Evolutionary conservation across 2,329 filamentous ascomycete species (phyloP), one percentile per base, ranked within the genome.

Genomic region (Botrytis aclada): DNA sequence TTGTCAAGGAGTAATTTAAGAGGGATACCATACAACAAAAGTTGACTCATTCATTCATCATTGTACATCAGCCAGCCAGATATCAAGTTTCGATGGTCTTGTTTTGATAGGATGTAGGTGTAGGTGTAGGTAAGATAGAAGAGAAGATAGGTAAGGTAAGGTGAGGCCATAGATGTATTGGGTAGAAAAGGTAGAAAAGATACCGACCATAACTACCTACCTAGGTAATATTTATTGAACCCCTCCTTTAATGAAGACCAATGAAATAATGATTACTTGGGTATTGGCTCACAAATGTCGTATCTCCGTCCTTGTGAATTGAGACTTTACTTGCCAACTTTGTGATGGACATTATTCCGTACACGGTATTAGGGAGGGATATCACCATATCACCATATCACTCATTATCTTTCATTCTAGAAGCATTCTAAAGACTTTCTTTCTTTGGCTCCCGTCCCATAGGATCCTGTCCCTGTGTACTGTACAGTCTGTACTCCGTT

Each of bases 31-130:
- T 20, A 66, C 32, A 66, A 39, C 63, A n/a, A 66, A 39, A 14
- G 20, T 67, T 67, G 64, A 54, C 34, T 67, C 64, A 65, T 37
- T n/a, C 29, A 51, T 41, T 18, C 47, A 39, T 37, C n/a, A 37
- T 22, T 32, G 34, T 64, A 32, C 18, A 34, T 47, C 63, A n/a
- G 41, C 43, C 60, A n/a, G 60, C 60, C 60, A n/a, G 34, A 62
- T 37, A n/a, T 25, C 63, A 34, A 47, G 43, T 65, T 29, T 63
- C 37, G 1, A 45, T 16, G n/a, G 14, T 45, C n/a, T 64, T 45
- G 9, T 45, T 45, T 45, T 65, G 63, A 65, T 65, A 65, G 63
- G 63, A 65, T 47, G 47, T n/a, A 14, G 47, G 22, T 51, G 47
- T 16, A n/a, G 47, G 25, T 51, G 20, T 51, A n/a, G 20, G 41